Conservation (phyloP, 768 basidiomycete genomes). For the Boletus rubroflammeus region DNA sequence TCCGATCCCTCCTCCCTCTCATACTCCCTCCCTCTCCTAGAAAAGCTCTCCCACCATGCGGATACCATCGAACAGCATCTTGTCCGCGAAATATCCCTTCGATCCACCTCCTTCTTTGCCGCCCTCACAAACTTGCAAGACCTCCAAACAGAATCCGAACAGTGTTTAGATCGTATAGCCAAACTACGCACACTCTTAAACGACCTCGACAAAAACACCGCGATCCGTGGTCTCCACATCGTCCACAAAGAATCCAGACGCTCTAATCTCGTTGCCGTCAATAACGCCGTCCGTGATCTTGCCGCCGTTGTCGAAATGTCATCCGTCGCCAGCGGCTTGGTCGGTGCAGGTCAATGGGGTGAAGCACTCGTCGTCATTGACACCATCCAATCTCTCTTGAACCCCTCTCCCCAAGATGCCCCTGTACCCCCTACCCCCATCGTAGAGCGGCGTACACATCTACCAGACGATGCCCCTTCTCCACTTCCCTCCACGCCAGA, state of each 20-base stretch:
- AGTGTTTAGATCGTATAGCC: slow-evolving; percentile 73
- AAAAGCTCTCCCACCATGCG: slow-evolving; percentile 87
- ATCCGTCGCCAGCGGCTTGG: slow-evolving; percentile 64
- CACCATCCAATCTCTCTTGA: slow-evolving; percentile 60
- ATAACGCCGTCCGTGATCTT: slow-evolving; percentile 60
- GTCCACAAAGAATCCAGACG: slow-evolving; percentile 63
- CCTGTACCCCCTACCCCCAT: slow-evolving; percentile 1
- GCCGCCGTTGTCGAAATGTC: slow-evolving; percentile 75
- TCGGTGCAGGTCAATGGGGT: slow-evolving; percentile 84
- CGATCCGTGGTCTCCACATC: slow-evolving; percentile 75
- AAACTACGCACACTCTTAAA: slow-evolving; percentile 66
- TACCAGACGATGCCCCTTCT: slow-evolving; percentile 21
- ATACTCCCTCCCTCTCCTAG: slow-evolving; percentile 71
- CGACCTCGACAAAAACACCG: slow-evolving; percentile 73
- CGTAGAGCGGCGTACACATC: slow-evolving; percentile 6
- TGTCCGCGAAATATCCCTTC: slow-evolving; percentile 83
- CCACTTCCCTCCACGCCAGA: slow-evolving; percentile 39
- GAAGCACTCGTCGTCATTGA: slow-evolving; percentile 78
- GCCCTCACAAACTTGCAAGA: slow-evolving; percentile 93
- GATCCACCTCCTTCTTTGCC: slow-evolving; percentile 93
- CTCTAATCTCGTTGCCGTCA: slow-evolving; percentile 55
- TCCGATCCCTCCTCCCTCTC: slow-evolving; percentile 61
- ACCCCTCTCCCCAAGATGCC: slow-evolving; percentile 15
- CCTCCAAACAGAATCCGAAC: slow-evolving; percentile 83
- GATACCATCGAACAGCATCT: slow-evolving; percentile 95